Evolutionary conservation across 2,329 filamentous ascomycete genomes (phyloP), one percentile per base, ranked within the genome.

Genomic region (Mycosphaerella sp.): DNA sequence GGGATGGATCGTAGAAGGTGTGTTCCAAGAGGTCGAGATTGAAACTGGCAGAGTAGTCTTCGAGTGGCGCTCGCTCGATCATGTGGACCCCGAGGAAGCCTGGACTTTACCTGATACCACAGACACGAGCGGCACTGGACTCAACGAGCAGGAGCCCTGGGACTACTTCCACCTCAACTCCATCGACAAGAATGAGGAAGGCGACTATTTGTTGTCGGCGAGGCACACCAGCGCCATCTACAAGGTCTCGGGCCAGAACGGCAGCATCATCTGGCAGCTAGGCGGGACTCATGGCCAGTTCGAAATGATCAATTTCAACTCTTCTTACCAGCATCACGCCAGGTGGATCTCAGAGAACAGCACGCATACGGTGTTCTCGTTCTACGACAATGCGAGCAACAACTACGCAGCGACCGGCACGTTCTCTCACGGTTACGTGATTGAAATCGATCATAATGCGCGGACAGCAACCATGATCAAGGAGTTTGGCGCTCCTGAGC

Each of bases 11-110:
- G 73, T 77, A 56, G 72, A 78, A 61, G 74, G 74, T 48, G 67
- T 77, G 2, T 78, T 79, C 53, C 75, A 79, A 59, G 76, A 79
- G 62, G 67, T 79, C 28, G 73, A 80, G 50, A 76, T 79, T 37
- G 70, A 75, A 18, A 80, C 76, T 2, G 78, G 78, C 2, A 68
- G 74, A 36, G 64, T 82, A 3, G 54, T 81, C 9, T 82, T 82
- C 55, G 79, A 82, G 57, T 82, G 79, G 80, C 72, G 71, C 27
- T 77, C 75, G 55, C 65, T 81, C 8, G 77, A 81, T 50, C 76
- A 81, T 62, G 69, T 80, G n/a, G 68, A 72, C 39, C 77, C 76
- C 1, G 69, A 72, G 36, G 72, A 75, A 69, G 68, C 62, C 62
- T 66, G 74, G 65, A 76, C 74, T 32, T 66, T 68, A 50, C 73